These are phyloP conservation scores for Ilyonectria robusta DNA, from an alignment of 2,329 filamentous ascomycete species.

Conservation along the genomic window DNA sequence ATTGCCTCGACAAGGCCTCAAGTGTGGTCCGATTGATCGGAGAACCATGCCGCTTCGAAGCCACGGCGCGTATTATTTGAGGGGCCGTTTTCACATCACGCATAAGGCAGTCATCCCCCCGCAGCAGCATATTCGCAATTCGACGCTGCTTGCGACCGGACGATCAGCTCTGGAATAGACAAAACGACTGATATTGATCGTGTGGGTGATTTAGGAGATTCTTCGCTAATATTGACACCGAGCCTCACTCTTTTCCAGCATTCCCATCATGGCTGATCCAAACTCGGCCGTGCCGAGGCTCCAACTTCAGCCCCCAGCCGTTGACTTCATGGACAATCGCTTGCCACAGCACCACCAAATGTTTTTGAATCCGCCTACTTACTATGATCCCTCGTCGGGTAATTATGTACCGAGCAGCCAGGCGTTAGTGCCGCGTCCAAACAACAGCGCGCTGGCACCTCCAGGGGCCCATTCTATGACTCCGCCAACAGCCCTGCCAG, in stretches of 20 bases:
- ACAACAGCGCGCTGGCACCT: neutral
- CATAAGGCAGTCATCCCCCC: too few species aligned
- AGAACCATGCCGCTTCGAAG: too few species aligned
- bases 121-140: too few species aligned
- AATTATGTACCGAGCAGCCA: neutral
- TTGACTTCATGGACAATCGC: constrained; percentile 22
- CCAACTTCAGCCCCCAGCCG: neutral
- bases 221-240: neutral
- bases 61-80: too few species aligned
- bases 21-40: too few species aligned
- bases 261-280: neutral
- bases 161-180: too few species aligned
- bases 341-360: neutral
- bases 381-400: neutral
- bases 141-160: too few species aligned
- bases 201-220: neutral
- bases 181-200: too few species aligned
- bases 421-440: neutral
- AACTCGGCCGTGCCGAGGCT: neutral
- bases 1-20: too few species aligned
- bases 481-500: neutral
- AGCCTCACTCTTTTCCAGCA: neutral
- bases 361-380: neutral
- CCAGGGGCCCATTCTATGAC: neutral
- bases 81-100: too few species aligned